Conservation (phyloP, 306 rosid genomes). For the Ochetophila trinervis region DNA sequence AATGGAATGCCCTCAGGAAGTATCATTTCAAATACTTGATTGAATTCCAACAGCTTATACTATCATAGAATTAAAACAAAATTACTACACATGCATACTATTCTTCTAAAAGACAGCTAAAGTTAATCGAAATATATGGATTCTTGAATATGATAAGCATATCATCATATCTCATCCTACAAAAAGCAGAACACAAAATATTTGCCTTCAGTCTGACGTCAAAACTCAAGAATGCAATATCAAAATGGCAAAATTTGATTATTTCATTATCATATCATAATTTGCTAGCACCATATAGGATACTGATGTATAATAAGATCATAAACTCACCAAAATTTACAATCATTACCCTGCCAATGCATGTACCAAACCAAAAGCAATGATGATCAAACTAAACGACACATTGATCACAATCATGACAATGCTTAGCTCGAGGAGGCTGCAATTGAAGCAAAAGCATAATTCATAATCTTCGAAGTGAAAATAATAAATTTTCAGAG, state of each 20-base stretch:
- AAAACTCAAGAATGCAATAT: conserved; percentile 1
- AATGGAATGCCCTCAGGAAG: neutral
- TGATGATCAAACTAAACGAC: no score
- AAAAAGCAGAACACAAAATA: conserved; percentile 20
- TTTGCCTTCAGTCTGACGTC: conserved; percentile 13
- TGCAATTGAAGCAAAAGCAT: conserved; percentile 39
- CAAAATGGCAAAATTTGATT: conserved; percentile 8
- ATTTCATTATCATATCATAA: neutral
- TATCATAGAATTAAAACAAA: no score
- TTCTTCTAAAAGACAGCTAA: no score
- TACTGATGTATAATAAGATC: conserved; percentile 7
- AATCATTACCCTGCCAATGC: conserved; percentile 95
- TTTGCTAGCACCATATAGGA: conserved; percentile 2
- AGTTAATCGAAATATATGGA: no score
- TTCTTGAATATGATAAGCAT: neutral
- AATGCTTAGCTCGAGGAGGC: conserved; percentile 98
- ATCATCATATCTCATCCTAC: conserved; percentile 8
- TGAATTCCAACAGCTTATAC: no score
- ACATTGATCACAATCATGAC: conserved; percentile 95
- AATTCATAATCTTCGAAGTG: conserved; percentile 16
- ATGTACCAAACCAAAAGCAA: conserved; percentile 99
- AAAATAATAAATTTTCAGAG: conserved; percentile 2
- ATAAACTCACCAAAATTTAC: conserved; percentile 87
- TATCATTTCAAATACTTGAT: no score
- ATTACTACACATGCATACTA: no score